Percentiles rank a stretch among this genome's conserved stretches.
Conservation (phyloP, 2,329 filamentous ascomycete genomes). For the Botrytis fabae region DNA sequence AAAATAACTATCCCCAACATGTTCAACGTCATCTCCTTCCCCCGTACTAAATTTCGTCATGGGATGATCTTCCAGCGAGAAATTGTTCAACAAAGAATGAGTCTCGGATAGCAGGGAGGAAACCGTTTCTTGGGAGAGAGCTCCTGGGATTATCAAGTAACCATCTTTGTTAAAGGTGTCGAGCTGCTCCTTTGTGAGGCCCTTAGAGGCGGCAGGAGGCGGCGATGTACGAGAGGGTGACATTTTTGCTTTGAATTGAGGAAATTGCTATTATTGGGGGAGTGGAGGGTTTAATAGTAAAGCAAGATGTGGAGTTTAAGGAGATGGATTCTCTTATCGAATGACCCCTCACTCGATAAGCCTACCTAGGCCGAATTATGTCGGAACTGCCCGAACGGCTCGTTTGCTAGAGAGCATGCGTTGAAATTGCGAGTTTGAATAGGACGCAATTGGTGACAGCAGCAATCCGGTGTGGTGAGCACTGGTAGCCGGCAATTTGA, state of each 20-base stretch:
- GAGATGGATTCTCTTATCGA: conserved; percentile 10
- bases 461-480: not conserved
- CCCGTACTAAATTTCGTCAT: conserved; percentile 94
- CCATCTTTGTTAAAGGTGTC: conserved; percentile 76
- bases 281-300: not conserved
- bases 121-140: conserved; percentile 67
- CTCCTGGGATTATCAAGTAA: conserved; percentile 83
- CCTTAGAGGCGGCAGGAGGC: conserved; percentile 24
- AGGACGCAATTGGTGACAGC: not conserved
- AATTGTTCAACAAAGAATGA: conserved; percentile 68
- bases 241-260: not conserved
- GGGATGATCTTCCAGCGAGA: conserved; percentile 81
- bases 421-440: not conserved
- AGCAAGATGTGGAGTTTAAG: not conserved
- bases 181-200: conserved; percentile 70
- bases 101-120: conserved; percentile 72
- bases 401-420: not conserved
- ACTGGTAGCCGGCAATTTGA: not conserved
- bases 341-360: conserved; percentile 2
- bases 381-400: conserved; percentile 3
- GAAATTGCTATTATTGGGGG: not conserved
- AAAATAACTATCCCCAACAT: conserved; percentile 96
- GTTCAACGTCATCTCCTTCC: conserved; percentile 59
- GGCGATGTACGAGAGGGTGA: not conserved
- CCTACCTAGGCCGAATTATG: not conserved